Percentiles rank a stretch among this genome's conserved stretches.
phyloP scores from a whole-genome alignment of 306 rosid species.

The Crotalaria pallida region DNA sequence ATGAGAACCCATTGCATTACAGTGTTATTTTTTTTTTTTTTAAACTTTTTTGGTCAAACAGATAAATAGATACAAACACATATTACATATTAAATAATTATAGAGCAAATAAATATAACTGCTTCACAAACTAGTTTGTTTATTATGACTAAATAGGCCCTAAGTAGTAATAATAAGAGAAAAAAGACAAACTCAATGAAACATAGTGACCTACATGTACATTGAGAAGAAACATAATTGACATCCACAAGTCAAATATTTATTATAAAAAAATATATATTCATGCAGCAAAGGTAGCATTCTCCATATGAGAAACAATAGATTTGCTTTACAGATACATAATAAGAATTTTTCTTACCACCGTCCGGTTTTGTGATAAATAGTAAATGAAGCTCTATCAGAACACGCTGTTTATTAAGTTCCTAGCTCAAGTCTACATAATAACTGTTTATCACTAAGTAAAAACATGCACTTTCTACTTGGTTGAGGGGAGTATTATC shows the following conservation, averaged over 20 bases:
- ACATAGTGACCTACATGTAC: neutral
- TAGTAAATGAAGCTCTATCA: neutral
- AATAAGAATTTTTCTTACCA: neutral
- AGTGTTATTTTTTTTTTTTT: no score
- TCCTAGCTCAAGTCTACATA: neutral
- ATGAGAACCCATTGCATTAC: neutral
- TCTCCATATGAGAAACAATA: slow-evolving; percentile 11
- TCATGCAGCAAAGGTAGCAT: neutral
- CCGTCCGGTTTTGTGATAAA: neutral
- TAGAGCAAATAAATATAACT: neutral
- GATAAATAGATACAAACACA: slow-evolving; percentile 6
- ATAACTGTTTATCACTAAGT: neutral
- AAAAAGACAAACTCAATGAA: neutral
- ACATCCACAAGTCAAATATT: neutral
- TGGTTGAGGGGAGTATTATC: slow-evolving; percentile 1
- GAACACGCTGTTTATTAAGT: neutral
- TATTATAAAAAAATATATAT: neutral
- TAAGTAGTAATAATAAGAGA: neutral
- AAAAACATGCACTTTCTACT: neutral
- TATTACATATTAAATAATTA: neutral
- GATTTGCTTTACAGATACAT: slow-evolving; percentile 16
- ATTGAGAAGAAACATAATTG: neutral
- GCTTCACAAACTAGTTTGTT: neutral
- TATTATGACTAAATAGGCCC: neutral
- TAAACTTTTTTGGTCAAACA: neutral